Conservation (phyloP, 495 filamentous ascomycete species). For the Astrocystis sublimbata region DNA sequence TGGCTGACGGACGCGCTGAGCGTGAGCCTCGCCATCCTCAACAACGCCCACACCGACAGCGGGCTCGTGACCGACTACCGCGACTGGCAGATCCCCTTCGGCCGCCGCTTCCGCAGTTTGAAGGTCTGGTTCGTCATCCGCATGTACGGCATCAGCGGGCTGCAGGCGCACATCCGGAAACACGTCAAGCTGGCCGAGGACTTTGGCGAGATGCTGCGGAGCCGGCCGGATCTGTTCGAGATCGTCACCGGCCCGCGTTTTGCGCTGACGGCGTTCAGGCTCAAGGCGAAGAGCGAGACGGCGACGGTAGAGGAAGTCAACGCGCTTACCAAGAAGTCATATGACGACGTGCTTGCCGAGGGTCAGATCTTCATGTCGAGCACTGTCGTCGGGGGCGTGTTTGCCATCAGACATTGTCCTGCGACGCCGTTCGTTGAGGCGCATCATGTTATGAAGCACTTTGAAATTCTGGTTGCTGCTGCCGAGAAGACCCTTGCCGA, state of each 20-base stretch:
- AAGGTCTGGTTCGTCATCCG: constrained; percentile 98
- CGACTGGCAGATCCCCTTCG: constrained; percentile 97
- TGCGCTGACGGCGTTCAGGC: constrained; percentile 74
- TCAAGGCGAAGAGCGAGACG: constrained; percentile 31
- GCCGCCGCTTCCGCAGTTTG: constrained; percentile 83
- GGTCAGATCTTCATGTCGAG: constrained; percentile 86
- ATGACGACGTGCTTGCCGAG: constrained; percentile 70
- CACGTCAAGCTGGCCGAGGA: constrained; percentile 67
- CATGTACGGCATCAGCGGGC: constrained; percentile 76
- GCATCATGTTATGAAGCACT: constrained; percentile 69
- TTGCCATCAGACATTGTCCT: constrained; percentile 80
- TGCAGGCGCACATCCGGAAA: constrained; percentile 71
- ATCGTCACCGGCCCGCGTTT: constrained; percentile 77
- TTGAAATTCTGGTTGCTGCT: constrained; percentile 71
- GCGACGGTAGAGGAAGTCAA: constrained; percentile 49
- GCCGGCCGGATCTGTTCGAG: constrained; percentile 71
- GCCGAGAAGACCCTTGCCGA: constrained; percentile 60
- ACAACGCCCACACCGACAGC: constrained; percentile 74
- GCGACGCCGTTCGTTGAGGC: constrained; percentile 65
- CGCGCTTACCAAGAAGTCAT: constrained; percentile 71
- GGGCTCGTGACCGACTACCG: constrained; percentile 94
- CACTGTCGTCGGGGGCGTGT: constrained; percentile 70
- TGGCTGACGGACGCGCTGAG: constrained; percentile 77
- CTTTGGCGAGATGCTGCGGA: constrained; percentile 60
- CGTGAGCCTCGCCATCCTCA: constrained; percentile 75